A percentile compares a stretch with the other conserved stretches of the same genome.
Evolutionary conservation across 176 grass and related monocot species (phyloP).

Genomic region (Phoenix dactylifera): DNA sequence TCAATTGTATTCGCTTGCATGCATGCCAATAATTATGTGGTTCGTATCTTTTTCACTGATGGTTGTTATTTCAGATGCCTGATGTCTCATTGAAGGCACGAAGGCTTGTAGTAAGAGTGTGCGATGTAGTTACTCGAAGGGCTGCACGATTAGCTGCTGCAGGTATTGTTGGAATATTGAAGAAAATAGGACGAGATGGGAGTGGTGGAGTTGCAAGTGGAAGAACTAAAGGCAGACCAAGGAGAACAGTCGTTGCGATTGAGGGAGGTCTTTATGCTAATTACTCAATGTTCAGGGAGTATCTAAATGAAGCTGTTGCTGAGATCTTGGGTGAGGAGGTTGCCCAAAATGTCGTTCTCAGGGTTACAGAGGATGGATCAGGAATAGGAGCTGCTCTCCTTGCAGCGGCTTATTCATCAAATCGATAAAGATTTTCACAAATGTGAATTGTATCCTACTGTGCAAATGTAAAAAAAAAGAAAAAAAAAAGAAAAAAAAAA

Average conservation of each 20-base stretch:
- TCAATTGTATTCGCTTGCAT: not conserved
- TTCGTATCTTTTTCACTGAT: too few relatives aligned
- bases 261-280: slow-evolving; percentile 63
- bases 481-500: too few relatives aligned
- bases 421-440: slow-evolving; percentile 62
- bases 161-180: slow-evolving; percentile 70
- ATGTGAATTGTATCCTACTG: slow-evolving; percentile 45
- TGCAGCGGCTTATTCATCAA: slow-evolving; percentile 53
- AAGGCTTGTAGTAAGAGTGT: slow-evolving; percentile 56
- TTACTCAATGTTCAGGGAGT: slow-evolving; percentile 69
- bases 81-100: slow-evolving; percentile 54
- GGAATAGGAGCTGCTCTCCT: slow-evolving; percentile 66
- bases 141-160: slow-evolving; percentile 72
- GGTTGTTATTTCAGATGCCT: slow-evolving; percentile 36
- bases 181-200: slow-evolving; percentile 81
- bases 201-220: slow-evolving; percentile 28
- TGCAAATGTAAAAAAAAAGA: slow-evolving; percentile 84
- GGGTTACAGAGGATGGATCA: slow-evolving; percentile 57
- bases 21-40: not conserved
- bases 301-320: slow-evolving; percentile 56
- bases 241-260: slow-evolving; percentile 50
- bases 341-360: slow-evolving; percentile 43
- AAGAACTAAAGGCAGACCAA: slow-evolving; percentile 27
- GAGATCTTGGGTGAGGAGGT: slow-evolving; percentile 83
- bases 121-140: slow-evolving; percentile 53